Base-by-base conservation (phyloP, 495 filamentous ascomycete genomes). In the Rostrohypoxylon terebratum region DNA sequence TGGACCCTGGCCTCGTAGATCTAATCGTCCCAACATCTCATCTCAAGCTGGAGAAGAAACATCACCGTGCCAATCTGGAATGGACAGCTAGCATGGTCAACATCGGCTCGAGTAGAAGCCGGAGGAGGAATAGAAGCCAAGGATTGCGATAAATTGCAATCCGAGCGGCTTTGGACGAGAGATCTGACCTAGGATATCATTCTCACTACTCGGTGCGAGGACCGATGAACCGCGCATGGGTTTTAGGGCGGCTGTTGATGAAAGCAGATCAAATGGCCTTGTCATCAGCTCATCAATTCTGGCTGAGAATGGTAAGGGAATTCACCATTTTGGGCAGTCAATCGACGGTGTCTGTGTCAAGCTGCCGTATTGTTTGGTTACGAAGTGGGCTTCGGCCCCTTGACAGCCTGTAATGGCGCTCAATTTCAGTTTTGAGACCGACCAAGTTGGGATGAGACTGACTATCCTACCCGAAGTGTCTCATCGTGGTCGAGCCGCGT, bases 361-460 rank as follows among this genome's bases (percentile, higher is more conserved):
- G 53, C 51, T 50, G 51, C 28, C 11, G 25, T 45, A 54, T 34
- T 62, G 9, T 21, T 36, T 36, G 55, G 61, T 45, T 20, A 44
- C 7, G 14, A 48, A 54, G 71, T 74, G 66, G 66, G 45, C 38
- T 63, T 57, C 38, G 5, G 47, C 55, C 44, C 62, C 42, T 45
- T 45, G n/a, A 5, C 5, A 9, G 42, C 68, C 47, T 66, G 58
- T 44, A 55, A 69, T 71, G 69, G 60, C 60, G 54, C 55, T 61
- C 65, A 67, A 45, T 67, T 58, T 68, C 59, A 18, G 59, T 66
- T 64, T 68, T 63, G 69, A 75, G 75, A 73, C 60, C 16, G 64
- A 66, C 4, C 45, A 73, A 73, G 70, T 72, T 64, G 64, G 67
- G 75, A 77, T 76, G 75, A 77, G 75, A 77, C 75, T 47, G 73